Percentiles rank a stretch among this genome's conserved stretches.
Conservation (phyloP, 2,329 filamentous ascomycete species). For the Neonectria neomacrospora region DNA sequence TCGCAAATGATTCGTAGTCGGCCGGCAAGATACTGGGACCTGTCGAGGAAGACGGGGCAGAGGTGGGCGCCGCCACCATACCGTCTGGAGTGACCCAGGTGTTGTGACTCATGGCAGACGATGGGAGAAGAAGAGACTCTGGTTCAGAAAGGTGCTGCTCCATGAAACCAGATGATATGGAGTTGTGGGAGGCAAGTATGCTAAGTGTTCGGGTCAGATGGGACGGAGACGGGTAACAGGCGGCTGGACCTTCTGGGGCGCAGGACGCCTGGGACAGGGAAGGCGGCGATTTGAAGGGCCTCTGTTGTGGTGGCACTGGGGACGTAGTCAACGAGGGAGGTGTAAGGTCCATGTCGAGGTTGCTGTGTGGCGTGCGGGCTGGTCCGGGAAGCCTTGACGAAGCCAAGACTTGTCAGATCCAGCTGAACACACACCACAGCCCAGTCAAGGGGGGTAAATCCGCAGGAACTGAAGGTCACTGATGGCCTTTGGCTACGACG, state of each 20-base stretch:
- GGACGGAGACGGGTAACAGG: slow-evolving; percentile 60
- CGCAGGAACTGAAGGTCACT: slow-evolving; percentile 22
- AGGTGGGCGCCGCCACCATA: slow-evolving; percentile 50
- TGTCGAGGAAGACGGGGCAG: slow-evolving; percentile 52
- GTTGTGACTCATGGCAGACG: slow-evolving; percentile 54
- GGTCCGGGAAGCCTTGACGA: slow-evolving; percentile 41
- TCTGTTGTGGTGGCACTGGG: slow-evolving; percentile 51
- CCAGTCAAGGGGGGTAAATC: slow-evolving; percentile 24
- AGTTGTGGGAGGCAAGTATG: slow-evolving; percentile 54
- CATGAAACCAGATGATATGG: slow-evolving; percentile 53
- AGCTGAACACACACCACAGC: slow-evolving; percentile 23
- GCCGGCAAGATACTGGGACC: slow-evolving; percentile 59
- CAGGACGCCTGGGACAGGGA: slow-evolving; percentile 48
- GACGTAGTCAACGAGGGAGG: slow-evolving; percentile 58
- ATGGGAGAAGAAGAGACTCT: slow-evolving; percentile 33
- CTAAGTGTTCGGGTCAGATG: slow-evolving; percentile 57
- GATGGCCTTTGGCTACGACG: slow-evolving; percentile 31
- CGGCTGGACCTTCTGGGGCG: slow-evolving; percentile 50
- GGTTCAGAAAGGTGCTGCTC: slow-evolving; percentile 46
- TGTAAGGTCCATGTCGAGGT: slow-evolving; percentile 60
- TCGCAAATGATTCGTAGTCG: slow-evolving; percentile 63
- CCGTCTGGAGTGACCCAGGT: slow-evolving; percentile 56
- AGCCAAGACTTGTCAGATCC: slow-evolving; percentile 41
- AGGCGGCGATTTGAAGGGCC: slow-evolving; percentile 38
- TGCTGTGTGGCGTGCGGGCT: slow-evolving; percentile 41